Percentiles rank a stretch among this genome's conserved stretches.
Evolutionary conservation across 2,329 filamentous ascomycete genomes (phyloP).

Genomic region (Stagonosporopsis chrysanthemi): DNA sequence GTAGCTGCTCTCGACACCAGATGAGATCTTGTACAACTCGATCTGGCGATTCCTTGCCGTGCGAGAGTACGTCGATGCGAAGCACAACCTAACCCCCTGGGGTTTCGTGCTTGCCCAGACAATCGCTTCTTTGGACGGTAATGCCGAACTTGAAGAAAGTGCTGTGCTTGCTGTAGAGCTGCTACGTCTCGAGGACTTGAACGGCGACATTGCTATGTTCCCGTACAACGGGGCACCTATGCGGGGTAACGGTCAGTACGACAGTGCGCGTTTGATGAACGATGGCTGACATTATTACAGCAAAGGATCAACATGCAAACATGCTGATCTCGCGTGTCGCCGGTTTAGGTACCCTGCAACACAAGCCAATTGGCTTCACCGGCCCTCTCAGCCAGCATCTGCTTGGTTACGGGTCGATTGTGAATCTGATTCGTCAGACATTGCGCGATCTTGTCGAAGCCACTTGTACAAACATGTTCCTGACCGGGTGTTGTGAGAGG

Average conservation of each 20-base stretch:
- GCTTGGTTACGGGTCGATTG: conserved; percentile 83
- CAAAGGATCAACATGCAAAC: conserved; percentile 78
- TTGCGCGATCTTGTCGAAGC: conserved; percentile 87
- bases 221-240: conserved; percentile 65
- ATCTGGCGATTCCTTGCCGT: conserved; percentile 91
- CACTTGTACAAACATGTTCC: conserved; percentile 78
- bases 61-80: conserved; percentile 80
- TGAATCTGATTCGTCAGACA: conserved; percentile 78
- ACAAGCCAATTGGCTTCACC: conserved; percentile 88
- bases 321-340: conserved; percentile 87
- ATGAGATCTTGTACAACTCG: conserved; percentile 76
- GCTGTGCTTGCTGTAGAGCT: conserved; percentile 86
- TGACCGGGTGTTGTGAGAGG: conserved; percentile 79
- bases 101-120: conserved; percentile 76
- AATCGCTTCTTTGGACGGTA: conserved; percentile 67
- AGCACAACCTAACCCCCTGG: conserved; percentile 83
- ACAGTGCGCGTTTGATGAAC: not conserved
- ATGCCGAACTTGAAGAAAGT: conserved; percentile 73
- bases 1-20: conserved; percentile 65
- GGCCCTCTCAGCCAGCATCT: conserved; percentile 91
- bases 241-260: conserved; percentile 54
- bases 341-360: conserved; percentile 80
- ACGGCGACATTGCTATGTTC: conserved; percentile 69
- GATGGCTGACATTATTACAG: conserved; percentile 49
- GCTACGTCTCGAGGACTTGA: conserved; percentile 78